Conservation (phyloP, 2,329 filamentous ascomycete species). For the Phialophora expanda region DNA sequence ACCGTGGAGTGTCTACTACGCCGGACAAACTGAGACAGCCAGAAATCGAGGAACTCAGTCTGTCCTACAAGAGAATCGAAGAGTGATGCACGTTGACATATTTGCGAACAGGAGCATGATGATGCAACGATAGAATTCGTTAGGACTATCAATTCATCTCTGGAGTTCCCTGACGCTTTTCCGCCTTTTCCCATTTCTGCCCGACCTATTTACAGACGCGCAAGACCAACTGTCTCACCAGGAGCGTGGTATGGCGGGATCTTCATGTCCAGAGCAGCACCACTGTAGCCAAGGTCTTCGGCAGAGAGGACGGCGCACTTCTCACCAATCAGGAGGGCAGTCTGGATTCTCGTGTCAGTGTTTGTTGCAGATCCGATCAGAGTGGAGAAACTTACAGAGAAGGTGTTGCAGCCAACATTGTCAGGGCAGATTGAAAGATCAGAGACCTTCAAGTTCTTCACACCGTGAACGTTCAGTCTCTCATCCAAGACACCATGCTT, state of each 20-base stretch:
- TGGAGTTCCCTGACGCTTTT: neutral
- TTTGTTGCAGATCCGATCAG: neutral
- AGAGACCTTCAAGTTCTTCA: slow-evolving; percentile 77
- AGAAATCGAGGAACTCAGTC: too few species aligned
- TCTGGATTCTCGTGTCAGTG: slow-evolving; percentile 56
- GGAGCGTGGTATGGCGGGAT: slow-evolving; percentile 65
- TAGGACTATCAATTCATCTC: neutral
- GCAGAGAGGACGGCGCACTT: slow-evolving; percentile 72
- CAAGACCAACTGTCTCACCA: slow-evolving; percentile 43
- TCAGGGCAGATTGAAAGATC: slow-evolving; percentile 78
- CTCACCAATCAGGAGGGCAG: slow-evolving; percentile 75
- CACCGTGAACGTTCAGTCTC: slow-evolving; percentile 76
- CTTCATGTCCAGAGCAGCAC: slow-evolving; percentile 76
- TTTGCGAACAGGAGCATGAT: neutral
- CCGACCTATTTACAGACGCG: slow-evolving; percentile 40
- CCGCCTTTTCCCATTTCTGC: neutral
- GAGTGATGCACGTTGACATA: neutral
- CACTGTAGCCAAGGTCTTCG: slow-evolving; percentile 76
- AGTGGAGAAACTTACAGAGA: slow-evolving; percentile 45
- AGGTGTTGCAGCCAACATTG: slow-evolving; percentile 74
- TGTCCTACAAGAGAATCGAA: neutral
- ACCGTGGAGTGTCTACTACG: too few species aligned
- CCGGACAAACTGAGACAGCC: too few species aligned
- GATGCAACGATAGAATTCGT: neutral
- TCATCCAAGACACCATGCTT: slow-evolving; percentile 80